Percentiles rank a stretch among this genome's conserved stretches.
phyloP scores from a whole-genome alignment of 306 rosid genomes.

The Hippophae rhamnoides region DNA sequence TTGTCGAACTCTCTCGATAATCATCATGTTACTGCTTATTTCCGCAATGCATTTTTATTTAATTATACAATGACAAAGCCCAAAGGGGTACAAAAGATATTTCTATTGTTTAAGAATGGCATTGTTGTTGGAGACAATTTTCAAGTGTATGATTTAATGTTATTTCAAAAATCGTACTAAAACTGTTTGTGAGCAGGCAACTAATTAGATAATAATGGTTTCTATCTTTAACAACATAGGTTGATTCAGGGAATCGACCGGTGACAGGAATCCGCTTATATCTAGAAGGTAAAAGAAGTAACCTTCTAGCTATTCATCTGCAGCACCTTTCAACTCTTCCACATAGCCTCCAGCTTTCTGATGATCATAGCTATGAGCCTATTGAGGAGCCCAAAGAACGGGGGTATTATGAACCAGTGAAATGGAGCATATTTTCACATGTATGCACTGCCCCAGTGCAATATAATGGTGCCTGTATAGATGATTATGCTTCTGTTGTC shows the following conservation, averaged over 20 bases:
- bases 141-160: no score
- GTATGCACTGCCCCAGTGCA: constrained; percentile 74
- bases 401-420: constrained; percentile 60
- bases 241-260: constrained; percentile 58
- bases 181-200: no score
- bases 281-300: constrained; percentile 68
- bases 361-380: constrained; percentile 41
- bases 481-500: constrained; percentile 54
- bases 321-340: constrained; percentile 81
- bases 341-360: constrained; percentile 41
- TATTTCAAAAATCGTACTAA: no score
- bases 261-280: constrained; percentile 76
- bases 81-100: no score
- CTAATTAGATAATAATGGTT: constrained; percentile 6
- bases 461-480: constrained; percentile 42
- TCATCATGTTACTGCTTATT: no score
- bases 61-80: no score
- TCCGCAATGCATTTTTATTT: no score
- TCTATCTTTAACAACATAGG: constrained; percentile 35
- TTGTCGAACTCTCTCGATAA: no score
- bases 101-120: no score
- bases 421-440: constrained; percentile 77
- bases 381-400: constrained; percentile 39
- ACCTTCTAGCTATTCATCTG: constrained; percentile 75
- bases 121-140: no score